Evolutionary conservation across 2,329 filamentous ascomycete species (phyloP).

Genomic region (Gremmenia infestans): DNA sequence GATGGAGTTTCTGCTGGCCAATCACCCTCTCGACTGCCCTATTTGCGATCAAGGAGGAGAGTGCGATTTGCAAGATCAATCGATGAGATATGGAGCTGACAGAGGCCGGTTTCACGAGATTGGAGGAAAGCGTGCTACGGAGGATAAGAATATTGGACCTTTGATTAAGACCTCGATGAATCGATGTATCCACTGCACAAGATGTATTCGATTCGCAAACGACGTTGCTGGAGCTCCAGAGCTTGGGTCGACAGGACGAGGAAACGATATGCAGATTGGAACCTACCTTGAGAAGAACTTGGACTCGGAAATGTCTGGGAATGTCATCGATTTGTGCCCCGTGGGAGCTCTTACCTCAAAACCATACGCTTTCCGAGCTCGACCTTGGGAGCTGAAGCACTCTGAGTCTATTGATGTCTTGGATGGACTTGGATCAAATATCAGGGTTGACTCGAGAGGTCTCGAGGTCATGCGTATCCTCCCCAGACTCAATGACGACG

Average conservation of each 20-base stretch:
- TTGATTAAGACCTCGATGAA: conserved; percentile 99
- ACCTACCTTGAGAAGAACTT: conserved; percentile 95
- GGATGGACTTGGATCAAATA: conserved; percentile 88
- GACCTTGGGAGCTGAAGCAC: conserved; percentile 96
- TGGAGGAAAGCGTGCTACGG: conserved; percentile 91
- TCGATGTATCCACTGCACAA: conserved; percentile 97
- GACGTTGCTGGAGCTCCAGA: conserved; percentile 95
- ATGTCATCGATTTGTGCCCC: conserved; percentile 96
- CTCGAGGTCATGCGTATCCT: conserved; percentile 94
- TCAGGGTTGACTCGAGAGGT: conserved; percentile 87
- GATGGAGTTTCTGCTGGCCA: conserved; percentile 97
- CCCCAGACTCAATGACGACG: conserved; percentile 90
- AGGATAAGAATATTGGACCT: conserved; percentile 99
- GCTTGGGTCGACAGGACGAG: conserved; percentile 88
- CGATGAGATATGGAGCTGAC: conserved; percentile 96
- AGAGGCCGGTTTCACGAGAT: conserved; percentile 95
- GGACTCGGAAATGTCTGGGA: conserved; percentile 91
- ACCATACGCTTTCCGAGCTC: conserved; percentile 93
- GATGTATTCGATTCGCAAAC: conserved; percentile 96
- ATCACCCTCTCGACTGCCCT: conserved; percentile 93
- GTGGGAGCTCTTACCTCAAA: conserved; percentile 96
- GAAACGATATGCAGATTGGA: conserved; percentile 96
- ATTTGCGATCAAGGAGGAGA: conserved; percentile 99
- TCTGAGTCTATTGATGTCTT: conserved; percentile 94
- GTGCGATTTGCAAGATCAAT: conserved; percentile 98